Base-by-base conservation (phyloP, 352 stramenopile genomes). In the Phytophthora pluvialis region DNA sequence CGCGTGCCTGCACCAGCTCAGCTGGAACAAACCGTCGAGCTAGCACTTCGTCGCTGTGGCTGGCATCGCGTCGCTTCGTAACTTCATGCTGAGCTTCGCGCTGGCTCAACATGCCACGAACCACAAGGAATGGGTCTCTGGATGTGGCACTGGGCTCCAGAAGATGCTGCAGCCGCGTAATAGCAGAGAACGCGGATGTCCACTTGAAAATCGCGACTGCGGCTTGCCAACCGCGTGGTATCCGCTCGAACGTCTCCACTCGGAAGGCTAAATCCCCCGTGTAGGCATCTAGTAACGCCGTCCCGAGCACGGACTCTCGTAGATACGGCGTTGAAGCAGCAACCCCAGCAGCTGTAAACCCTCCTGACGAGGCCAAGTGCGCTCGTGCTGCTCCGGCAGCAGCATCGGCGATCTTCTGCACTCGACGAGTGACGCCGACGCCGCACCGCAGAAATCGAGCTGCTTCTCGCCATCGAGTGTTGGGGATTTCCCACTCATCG, bases 21-120 rank as follows among this genome's bases (percentile, higher is more conserved):
- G 49, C 36, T 0, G 85, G 77, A 4, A 95, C 83, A 56, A 94
- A 95, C 1, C 78, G 72, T 15, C 81, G 65, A 62, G 83, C 80
- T 15, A 55, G 11, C 5, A 67, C 57, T 38, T 88, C 58, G 11
- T 84, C 83, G 28, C 69, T 74, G 1, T 60, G 53, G 31, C 89
- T 74, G 1, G 57, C 57, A 0, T 67, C 68, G 33, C 71, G 56
- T 51, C 80, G 66, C 39, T 89, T 83, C 9, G 50, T 52, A 7
- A 72, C 43, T 31, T 88, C 67, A 4, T 86, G 81, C 21, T 81
- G 75, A 5, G 44, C 47, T 60, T 93, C 87, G 11, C 63, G 59
- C 0, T 66, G 71, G 26, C 69, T 77, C 1, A 78, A 73, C 7
- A 70, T 73, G 0, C 60, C 42, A 10, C 42, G 46, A 25, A 90